A percentile compares a stretch with the other conserved stretches of the same genome.
Conservation (phyloP, 1,139 yeast species). For the Lodderomyces margitis region DNA sequence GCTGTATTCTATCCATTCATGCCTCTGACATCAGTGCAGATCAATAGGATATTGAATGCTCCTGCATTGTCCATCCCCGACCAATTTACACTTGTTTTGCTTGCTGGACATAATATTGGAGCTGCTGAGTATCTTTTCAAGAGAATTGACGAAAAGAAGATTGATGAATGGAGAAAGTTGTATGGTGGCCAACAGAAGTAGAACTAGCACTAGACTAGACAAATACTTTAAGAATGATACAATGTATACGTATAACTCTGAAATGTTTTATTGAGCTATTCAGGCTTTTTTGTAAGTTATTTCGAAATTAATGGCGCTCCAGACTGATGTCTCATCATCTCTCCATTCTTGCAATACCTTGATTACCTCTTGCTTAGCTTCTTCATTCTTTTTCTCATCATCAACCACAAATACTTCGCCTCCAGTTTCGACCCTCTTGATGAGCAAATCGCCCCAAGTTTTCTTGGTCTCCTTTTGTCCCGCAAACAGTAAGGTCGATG, state of each 20-base stretch:
- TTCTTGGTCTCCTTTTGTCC: slow-evolving; percentile 11
- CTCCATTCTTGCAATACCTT: slow-evolving; percentile 17
- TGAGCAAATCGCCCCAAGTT: slow-evolving; percentile 13
- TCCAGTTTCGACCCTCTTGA: slow-evolving; percentile 15
- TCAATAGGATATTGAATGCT: slow-evolving; percentile 76
- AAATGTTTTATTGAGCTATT: no score
- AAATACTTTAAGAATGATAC: no score
- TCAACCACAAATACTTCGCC: slow-evolving; percentile 13
- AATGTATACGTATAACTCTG: no score
- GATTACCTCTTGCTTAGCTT: slow-evolving; percentile 9
- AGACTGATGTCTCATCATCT: slow-evolving; percentile 16
- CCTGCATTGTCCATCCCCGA: slow-evolving; percentile 80
- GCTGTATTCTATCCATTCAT: slow-evolving; percentile 83
- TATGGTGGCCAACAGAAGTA: slow-evolving; percentile 59
- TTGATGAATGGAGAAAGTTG: slow-evolving; percentile 81
- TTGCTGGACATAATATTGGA: slow-evolving; percentile 84
- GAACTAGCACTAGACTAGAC: no score
- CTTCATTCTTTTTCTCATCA: slow-evolving; percentile 13
- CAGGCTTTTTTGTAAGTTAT: slow-evolving; percentile 15
- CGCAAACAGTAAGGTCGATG: slow-evolving; percentile 18
- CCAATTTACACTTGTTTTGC: slow-evolving; percentile 63
- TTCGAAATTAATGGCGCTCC: slow-evolving; percentile 18
- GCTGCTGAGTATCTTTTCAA: slow-evolving; percentile 88
- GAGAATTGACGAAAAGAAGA: slow-evolving; percentile 86
- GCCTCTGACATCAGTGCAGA: slow-evolving; percentile 77